Percentiles rank a stretch among this genome's conserved stretches.
Evolutionary conservation across 768 basidiomycete genomes (phyloP).

Genomic region (Agrocybe chaxingu): DNA sequence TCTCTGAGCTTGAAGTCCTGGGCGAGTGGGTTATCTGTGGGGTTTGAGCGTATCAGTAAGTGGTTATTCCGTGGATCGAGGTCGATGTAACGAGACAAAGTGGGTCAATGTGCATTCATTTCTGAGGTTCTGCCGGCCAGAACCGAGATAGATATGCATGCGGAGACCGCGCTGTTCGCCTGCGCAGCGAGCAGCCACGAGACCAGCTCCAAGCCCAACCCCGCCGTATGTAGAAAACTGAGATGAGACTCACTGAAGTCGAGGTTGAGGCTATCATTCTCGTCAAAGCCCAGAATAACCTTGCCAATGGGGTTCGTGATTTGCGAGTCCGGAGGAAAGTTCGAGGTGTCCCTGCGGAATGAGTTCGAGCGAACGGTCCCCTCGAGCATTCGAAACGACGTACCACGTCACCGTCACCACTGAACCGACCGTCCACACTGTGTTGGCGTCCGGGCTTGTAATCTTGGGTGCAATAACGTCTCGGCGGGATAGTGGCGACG

Average conservation of each 20-base stretch:
- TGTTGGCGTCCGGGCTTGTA: constrained; percentile 38
- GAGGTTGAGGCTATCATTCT: constrained; percentile 48
- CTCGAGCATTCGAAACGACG: constrained; percentile 7
- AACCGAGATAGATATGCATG: neutral
- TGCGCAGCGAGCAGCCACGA: neutral
- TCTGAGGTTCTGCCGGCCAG: too few relatives aligned
- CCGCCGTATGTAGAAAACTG: neutral
- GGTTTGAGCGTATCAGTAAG: constrained; percentile 5
- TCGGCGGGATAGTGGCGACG: constrained; percentile 35
- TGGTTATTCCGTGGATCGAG: neutral
- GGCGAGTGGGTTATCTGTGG: constrained; percentile 56
- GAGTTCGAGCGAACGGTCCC: neutral
- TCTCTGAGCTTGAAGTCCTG: constrained; percentile 46
- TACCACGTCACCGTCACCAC: constrained; percentile 53
- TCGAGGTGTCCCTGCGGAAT: constrained; percentile 44
- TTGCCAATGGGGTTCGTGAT: constrained; percentile 47
- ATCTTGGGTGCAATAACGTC: constrained; percentile 52
- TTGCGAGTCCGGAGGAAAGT: constrained; percentile 40
- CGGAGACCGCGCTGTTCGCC: neutral
- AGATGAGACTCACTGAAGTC: constrained; percentile 38
- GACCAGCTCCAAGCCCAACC: neutral
- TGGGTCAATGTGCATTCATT: neutral
- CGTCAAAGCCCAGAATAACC: constrained; percentile 49
- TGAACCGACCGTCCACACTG: constrained; percentile 50
- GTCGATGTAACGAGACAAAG: neutral